Evolutionary conservation across 441 rosid species (phyloP).

Genomic region (Pelargonium cotyledonis): DNA sequence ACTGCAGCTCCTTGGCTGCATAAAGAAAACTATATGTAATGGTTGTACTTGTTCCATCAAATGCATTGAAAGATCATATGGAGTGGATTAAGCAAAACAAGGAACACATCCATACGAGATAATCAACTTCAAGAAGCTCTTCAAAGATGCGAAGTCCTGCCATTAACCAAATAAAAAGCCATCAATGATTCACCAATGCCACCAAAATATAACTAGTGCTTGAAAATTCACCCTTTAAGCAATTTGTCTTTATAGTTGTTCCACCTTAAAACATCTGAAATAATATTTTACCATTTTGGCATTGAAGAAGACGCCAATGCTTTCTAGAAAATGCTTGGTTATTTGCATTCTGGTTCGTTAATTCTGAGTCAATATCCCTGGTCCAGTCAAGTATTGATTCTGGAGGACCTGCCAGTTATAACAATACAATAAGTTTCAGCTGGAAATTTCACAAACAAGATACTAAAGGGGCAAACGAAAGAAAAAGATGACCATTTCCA

Average conservation of each 20-base stretch:
- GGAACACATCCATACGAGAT: slow-evolving; percentile 61
- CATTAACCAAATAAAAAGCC: slow-evolving; percentile 18
- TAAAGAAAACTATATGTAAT: slow-evolving; percentile 25
- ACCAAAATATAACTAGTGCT: slow-evolving; percentile 8
- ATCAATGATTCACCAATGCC: slow-evolving; percentile 13
- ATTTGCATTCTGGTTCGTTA: slow-evolving; percentile 61
- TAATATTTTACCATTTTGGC: slow-evolving; percentile 78
- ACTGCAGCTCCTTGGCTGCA: slow-evolving; percentile 99
- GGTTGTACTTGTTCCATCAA: slow-evolving; percentile 15
- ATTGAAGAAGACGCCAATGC: slow-evolving; percentile 99
- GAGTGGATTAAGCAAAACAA: slow-evolving; percentile 16
- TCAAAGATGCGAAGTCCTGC: slow-evolving; percentile 99
- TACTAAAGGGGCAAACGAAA: slow-evolving; percentile 15
- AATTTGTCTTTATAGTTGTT: background rate
- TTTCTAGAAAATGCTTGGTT: slow-evolving; percentile 93
- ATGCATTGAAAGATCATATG: slow-evolving; percentile 17
- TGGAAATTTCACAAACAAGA: slow-evolving; percentile 20
- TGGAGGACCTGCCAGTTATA: slow-evolving; percentile 64
- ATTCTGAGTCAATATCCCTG: slow-evolving; percentile 65
- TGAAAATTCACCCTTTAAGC: background rate
- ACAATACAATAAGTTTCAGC: slow-evolving; percentile 27
- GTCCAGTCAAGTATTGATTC: slow-evolving; percentile 94
- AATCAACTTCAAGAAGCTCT: slow-evolving; percentile 98
- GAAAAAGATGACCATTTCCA: slow-evolving; percentile 70
- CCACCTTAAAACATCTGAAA: background rate